Evolutionary conservation across 805 yeast species (phyloP), one percentile per base, ranked within the genome.

Genomic region (Clavispora carvajalis): DNA sequence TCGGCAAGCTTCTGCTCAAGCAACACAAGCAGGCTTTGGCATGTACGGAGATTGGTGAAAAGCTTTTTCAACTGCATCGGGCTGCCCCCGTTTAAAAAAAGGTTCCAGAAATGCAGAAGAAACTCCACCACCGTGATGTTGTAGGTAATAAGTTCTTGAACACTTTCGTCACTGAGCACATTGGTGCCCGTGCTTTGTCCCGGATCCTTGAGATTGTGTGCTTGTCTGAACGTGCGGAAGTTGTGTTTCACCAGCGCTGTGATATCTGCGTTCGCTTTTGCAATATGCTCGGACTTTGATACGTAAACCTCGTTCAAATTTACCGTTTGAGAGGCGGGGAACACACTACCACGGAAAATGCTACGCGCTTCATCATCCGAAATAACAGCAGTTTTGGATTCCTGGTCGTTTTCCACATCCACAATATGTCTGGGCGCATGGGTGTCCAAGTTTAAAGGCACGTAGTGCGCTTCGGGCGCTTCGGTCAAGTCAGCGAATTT

Each of bases 401-500:
- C 34, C 15, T 36, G 37, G 2, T 30, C 43, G 5, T 34, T 37
- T 21, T 55, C 53, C 3, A 46, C 26, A 54, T 41, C 41, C 47
- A 55, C 29, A 48, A 47, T 16, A 53, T 52, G 24, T 36, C 45
- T 42, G 13, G 56, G 33, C 21, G 46, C 46, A 23, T 52, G 49
- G 2, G 57, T 41, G 31, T 63, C 62, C 22, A 75, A 57, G 39
- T 67, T 55, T 34, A 79, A 59, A 53, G 76, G 74, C 17, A 81
- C 74, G 49, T 76, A 82, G 42, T 76, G 77, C 1, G 79, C 65
- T 3, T 55, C 57, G 15, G 68, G 65, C 3, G 57, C 61, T 10
- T 71, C 73, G 37, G 76, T 76, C 34, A 82, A 62, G 52, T 82
- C 88, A 15, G 57, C 52, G 28, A 79, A 63, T 12, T 69, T 62